Percentiles rank a stretch among this genome's conserved stretches.
These are phyloP conservation scores for Xylaria palmicola DNA, from an alignment of 495 filamentous ascomycete species.

Conservation along the genomic window DNA sequence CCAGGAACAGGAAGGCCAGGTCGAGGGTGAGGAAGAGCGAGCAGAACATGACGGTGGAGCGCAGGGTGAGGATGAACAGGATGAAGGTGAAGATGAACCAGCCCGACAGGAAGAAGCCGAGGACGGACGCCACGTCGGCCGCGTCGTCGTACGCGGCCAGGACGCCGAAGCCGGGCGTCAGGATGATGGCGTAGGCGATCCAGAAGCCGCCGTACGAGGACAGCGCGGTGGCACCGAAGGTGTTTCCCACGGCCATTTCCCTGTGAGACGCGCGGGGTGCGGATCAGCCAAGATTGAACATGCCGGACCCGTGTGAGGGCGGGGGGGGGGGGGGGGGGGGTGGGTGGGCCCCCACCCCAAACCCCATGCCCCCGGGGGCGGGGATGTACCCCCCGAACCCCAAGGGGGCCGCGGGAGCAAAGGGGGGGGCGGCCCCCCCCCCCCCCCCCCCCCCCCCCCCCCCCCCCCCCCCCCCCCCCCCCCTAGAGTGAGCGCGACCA, in stretches of 20 bases:
- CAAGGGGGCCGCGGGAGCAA: too few species aligned
- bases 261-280: slow-evolving; percentile 50
- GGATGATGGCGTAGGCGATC: slow-evolving; percentile 84
- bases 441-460: too few species aligned
- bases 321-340: too few species aligned
- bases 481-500: too few species aligned
- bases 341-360: too few species aligned
- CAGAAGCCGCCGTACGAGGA: slow-evolving; percentile 98
- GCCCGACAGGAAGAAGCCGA: slow-evolving; percentile 84
- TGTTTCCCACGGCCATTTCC: slow-evolving; percentile 99
- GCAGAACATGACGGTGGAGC: slow-evolving; percentile 97
- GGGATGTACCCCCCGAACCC: too few species aligned
- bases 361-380: too few species aligned
- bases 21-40: slow-evolving; percentile 91
- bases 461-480: too few species aligned
- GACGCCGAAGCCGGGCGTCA: slow-evolving; percentile 78
- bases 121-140: slow-evolving; percentile 51
- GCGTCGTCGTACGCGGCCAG: slow-evolving; percentile 42
- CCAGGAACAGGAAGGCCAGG: slow-evolving; percentile 86
- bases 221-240: slow-evolving; percentile 94
- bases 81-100: slow-evolving; percentile 99
- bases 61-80: slow-evolving; percentile 82
- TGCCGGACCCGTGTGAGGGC: too few species aligned
- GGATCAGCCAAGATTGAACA: too few species aligned
- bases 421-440: too few species aligned